Evolutionary conservation across 345 rosid species (phyloP).

Genomic region (Syzygium aqueum): DNA sequence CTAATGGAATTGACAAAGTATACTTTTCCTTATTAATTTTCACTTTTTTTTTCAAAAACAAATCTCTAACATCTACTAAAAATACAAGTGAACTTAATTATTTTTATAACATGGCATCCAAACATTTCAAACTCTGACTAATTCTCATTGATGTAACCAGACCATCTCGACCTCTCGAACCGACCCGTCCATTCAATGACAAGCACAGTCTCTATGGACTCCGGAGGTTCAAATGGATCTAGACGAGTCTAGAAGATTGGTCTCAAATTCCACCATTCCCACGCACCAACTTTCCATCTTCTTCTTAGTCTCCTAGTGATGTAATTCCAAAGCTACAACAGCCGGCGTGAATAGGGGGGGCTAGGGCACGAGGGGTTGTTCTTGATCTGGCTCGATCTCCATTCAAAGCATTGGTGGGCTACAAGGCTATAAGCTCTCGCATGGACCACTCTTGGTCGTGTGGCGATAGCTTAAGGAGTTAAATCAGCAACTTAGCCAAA

Average conservation of each 20-base stretch:
- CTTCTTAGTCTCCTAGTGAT: neutral
- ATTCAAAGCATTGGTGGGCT: neutral
- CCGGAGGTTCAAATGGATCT: accelerated
- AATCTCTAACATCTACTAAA: accelerated
- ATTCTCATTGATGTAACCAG: accelerated
- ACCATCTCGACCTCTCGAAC: accelerated
- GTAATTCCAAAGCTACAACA: neutral
- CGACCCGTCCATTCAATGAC: too few relatives aligned
- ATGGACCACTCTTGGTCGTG: neutral
- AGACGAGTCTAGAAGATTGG: neutral
- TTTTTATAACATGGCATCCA: neutral
- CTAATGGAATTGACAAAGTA: neutral
- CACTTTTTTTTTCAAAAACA: too few relatives aligned
- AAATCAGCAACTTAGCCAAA: too few relatives aligned
- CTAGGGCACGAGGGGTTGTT: too few relatives aligned
- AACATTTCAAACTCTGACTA: neutral
- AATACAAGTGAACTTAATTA: neutral
- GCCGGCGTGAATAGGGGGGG: too few relatives aligned
- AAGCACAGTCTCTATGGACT: accelerated
- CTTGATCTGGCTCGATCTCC: neutral
- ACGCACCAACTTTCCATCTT: neutral
- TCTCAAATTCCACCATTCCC: neutral
- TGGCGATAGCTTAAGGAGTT: neutral
- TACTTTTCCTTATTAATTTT: neutral
- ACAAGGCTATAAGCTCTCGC: neutral